These are phyloP conservation scores for Suillus ampliporus DNA, from an alignment of 768 basidiomycete genomes.

Conservation along the genomic window DNA sequence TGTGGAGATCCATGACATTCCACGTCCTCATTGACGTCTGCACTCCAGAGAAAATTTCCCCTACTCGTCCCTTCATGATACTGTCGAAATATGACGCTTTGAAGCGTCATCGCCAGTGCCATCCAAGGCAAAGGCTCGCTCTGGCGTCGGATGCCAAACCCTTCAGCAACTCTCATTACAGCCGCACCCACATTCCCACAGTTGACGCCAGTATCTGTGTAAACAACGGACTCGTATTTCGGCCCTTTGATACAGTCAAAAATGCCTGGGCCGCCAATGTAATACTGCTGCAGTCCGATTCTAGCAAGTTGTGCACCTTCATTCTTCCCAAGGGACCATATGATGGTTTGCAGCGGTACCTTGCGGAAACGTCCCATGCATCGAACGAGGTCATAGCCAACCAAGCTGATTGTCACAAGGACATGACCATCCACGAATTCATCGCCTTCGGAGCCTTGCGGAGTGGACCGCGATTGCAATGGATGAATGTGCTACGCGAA, in stretches of 20 bases:
- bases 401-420: conserved; percentile 46
- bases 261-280: conserved; percentile 24
- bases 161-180: conserved; percentile 23
- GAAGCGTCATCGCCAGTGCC: conserved; percentile 17
- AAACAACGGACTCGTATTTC: conserved; percentile 40
- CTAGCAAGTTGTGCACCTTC: conserved; percentile 35
- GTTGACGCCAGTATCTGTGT: conserved; percentile 27
- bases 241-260: conserved; percentile 35
- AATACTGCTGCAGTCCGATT: background rate
- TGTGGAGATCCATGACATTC: conserved; percentile 52
- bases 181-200: conserved; percentile 18
- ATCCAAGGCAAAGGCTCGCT: conserved; percentile 23
- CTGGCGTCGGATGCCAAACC: conserved; percentile 30
- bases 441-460: conserved; percentile 51
- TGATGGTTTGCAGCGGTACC: conserved; percentile 40
- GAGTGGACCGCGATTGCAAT: conserved; percentile 50
- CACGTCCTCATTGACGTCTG: conserved; percentile 44
- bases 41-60: conserved; percentile 14
- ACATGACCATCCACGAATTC: conserved; percentile 51
- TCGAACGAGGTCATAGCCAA: conserved; percentile 50
- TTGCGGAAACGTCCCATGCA: conserved; percentile 42
- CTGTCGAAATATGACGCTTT: conserved; percentile 23
- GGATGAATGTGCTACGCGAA: conserved; percentile 55
- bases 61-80: conserved; percentile 16
- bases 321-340: conserved; percentile 41